Conservation (phyloP, 2,329 filamentous ascomycete genomes). For the Ramichloridium luteum region DNA sequence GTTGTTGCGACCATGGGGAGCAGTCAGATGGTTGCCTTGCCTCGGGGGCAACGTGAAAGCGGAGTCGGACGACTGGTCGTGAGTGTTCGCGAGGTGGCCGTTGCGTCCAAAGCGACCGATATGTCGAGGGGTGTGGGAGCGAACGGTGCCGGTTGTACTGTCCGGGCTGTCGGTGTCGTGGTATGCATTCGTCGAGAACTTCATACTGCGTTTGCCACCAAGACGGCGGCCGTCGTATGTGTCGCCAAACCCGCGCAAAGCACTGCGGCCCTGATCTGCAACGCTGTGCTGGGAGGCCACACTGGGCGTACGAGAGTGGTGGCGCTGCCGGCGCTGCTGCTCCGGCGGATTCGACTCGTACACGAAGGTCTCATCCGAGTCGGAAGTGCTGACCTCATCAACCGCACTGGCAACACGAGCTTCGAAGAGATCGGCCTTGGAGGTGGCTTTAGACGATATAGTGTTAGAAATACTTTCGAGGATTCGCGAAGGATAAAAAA, state of each 20-base stretch:
- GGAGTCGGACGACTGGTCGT: conserved; percentile 61
- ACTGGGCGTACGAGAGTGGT: conserved; percentile 90
- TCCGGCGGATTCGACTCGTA: conserved; percentile 90
- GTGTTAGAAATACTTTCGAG: conserved; percentile 18
- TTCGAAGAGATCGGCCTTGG: conserved; percentile 96
- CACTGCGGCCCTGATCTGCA: conserved; percentile 42
- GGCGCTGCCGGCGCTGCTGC: conserved; percentile 51
- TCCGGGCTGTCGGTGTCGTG: conserved; percentile 40
- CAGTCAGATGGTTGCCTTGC: conserved; percentile 39
- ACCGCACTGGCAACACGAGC: conserved; percentile 92
- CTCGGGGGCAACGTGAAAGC: conserved; percentile 62
- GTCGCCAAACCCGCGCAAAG: conserved; percentile 53
- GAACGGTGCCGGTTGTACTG: conserved; percentile 31
- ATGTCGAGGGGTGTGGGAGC: conserved; percentile 61
- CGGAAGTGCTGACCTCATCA: conserved; percentile 89
- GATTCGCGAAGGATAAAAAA: conserved; percentile 8
- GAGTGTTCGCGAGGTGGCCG: conserved; percentile 54
- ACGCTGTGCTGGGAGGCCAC: conserved; percentile 69
- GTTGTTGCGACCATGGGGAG: conserved; percentile 27
- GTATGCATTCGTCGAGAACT: conserved; percentile 74
- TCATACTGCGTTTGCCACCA: conserved; percentile 83
- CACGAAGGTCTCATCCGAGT: conserved; percentile 96
- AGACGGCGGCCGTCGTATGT: conserved; percentile 52
- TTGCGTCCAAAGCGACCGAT: conserved; percentile 66
- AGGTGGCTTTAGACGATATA: conserved; percentile 51